Base-by-base conservation (phyloP, 1,139 yeast species). In the Yamadazyma kanchanaburiensis region DNA sequence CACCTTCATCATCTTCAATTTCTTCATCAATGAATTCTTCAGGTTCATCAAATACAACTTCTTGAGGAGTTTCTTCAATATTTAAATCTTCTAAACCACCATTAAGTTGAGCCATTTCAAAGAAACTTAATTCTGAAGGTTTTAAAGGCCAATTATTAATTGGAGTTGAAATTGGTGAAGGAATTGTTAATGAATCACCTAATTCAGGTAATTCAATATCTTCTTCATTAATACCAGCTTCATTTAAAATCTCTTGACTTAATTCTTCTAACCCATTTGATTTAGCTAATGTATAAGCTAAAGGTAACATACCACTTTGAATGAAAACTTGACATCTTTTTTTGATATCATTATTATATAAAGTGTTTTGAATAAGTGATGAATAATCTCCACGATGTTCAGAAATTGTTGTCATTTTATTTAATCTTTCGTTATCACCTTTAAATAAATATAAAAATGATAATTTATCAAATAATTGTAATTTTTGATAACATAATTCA, bases 271-370 rank as follows among this genome's bases (percentile, higher is more conserved):
- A 73, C 5, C 96, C 96, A 46, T 82, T 84, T 21, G 94, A 70
- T 57, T 85, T 86, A 16, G 98, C 97, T 40, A 89, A 74, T 16
- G 96, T 85, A 55, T 88, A 94, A 1, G 98, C 98, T 49, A 94
- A 74, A 6, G 98, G 91, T 33, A 74, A 63, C 63, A 89, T 71
- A 16, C 96, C 96, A 35, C 84, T 78, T 45, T 82, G 78, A 32
- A 82, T 74, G 49, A 84, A 79, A 19, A 84, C 75, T 46, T 77
- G 73, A 28, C 91, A 77, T 55, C 96, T 80, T 53, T 81, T 77
- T 50, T 81, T 80, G 22, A 80, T 70, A 39, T 88, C 84, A 49
- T 83, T 80, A 48, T 76, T 72, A 60, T 83, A 91, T 37, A 91
- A 63, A 15, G 94, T 77, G 46, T 88, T 88, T 51, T 87, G 94